Percentiles rank a stretch among this genome's conserved stretches.
Evolutionary conservation across 306 rosid species (phyloP).

Genomic region (Mucuna pruriens): DNA sequence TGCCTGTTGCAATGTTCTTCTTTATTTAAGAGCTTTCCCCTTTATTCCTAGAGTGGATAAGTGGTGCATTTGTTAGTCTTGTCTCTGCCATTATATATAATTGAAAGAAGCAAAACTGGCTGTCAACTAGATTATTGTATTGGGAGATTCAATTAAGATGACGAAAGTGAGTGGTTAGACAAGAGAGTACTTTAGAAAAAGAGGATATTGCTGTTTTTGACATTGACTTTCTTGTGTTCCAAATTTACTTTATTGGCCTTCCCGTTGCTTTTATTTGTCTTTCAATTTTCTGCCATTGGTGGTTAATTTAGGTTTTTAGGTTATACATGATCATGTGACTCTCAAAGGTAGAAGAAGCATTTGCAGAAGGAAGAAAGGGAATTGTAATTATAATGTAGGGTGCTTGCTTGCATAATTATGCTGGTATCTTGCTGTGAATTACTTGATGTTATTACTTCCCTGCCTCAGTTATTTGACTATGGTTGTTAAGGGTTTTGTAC

Average conservation of each 20-base stretch:
- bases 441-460: conserved; percentile 17
- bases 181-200: not conserved
- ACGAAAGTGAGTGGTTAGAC: not conserved
- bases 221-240: not conserved
- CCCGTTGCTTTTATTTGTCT: not conserved
- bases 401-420: conserved; percentile 28
- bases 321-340: conserved; percentile 15
- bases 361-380: not conserved
- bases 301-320: not conserved
- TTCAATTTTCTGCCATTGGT: not conserved
- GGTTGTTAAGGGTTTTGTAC: not conserved
- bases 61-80: not conserved
- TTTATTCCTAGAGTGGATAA: not conserved
- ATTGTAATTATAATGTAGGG: conserved; percentile 13
- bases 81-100: not conserved
- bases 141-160: conserved; percentile 21
- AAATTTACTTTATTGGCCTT: conserved; percentile 1
- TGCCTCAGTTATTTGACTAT: not conserved
- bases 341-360: conserved; percentile 19
- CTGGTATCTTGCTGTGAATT: conserved; percentile 15
- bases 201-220: not conserved
- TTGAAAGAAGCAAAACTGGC: not conserved
- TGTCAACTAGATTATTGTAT: not conserved
- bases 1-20: conserved; percentile 8
- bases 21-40: not conserved